Base-by-base conservation (phyloP, 371 early-diverging fungal genomes). In the Mortierella sp. region DNA sequence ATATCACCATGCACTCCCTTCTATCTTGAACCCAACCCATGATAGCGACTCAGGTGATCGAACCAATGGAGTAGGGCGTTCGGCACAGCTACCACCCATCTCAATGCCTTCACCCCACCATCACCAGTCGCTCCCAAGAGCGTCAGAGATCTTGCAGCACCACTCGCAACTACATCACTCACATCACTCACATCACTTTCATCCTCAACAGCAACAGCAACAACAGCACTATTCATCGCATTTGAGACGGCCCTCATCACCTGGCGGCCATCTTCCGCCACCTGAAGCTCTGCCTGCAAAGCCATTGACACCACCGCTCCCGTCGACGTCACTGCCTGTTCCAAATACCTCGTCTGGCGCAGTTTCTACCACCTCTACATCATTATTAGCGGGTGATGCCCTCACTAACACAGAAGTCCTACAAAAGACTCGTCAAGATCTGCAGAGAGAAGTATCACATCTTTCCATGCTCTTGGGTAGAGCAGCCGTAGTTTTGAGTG, bases 371-470 rank as follows among this genome's bases (percentile, higher is more conserved):
- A 31, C 17, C 6, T 10, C 68, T 61, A 54, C 54, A 55, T 22
- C 54, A 23, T 49, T 37, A 2, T 12, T 59, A 7, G 17, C 6
- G 1, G 57, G 56, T 13, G 29, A 40, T 28, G 29, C 56, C 2
- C 64, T 64, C 23, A 34, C 79, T 7, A 86, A 83, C n/a, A 85
- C 81, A 3, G 83, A 86, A 42, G 84, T 86, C 23, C 68, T 89
- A 22, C 85, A 89, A 66, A 86, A 88, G 32, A 90, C 90, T 68
- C 88, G 90, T 26, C 83, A 88, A 70, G 89, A 91, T 74, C 76
- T 91, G 22, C 90, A 89, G 61, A 81, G 89, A 53, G 90, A 91
- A 70, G 87, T 91, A 19, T 83, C 85, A 10, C 86, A 89, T 63
- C 73, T 91, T 26, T 88, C 87, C 2, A 85, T 83, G 70, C 75